Evolutionary conservation across 2,329 filamentous ascomycete species (phyloP), one percentile per base, ranked within the genome.

Genomic region (Xylaria sp.): DNA sequence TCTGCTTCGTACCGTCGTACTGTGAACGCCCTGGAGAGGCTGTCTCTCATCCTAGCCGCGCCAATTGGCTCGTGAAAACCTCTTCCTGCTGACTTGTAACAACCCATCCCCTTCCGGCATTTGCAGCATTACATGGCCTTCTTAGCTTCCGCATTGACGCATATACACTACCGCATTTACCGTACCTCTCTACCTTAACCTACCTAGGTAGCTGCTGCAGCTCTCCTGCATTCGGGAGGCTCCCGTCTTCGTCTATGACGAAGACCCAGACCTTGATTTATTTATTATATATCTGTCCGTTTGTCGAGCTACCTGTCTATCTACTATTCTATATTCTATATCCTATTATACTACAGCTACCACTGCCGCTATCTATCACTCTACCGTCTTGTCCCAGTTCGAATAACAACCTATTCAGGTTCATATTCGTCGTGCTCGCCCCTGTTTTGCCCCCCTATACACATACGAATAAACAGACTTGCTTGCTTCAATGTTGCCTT

Each of bases 31-130:
- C 52, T 45, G 60, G 50, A 55, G n/a, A 50, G 36, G 58, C 41
- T 34, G 58, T 55, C 30, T 46, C 34, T 61, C 59, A 30, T 7
- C 20, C 52, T 30, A 39, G 18, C 61, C 63, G n/a, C 45, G 30
- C 56, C 64, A 69, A 71, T 69, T 71, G 67, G 64, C 48, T 45
- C 61, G 41, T 59, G 45, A 60, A 60, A 58, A 34, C 39, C 50
- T 48, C 46, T 34, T 25, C 23, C 55, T 63, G 23, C 41, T 63
- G 53, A 39, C 34, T 56, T 39, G 23, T 57, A 56, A 57, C 57
- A 59, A 65, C 43, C 55, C 58, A 62, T 60, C 48, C 36, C 41
- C 34, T 45, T 53, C 50, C 50, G 50, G 50, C 30, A 55, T 36
- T 36, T 55, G 50, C 50, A 34, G 50, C 32, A 36, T 23, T 69